A percentile compares a stretch with the other conserved stretches of the same genome.
These are phyloP conservation scores for Bathelium albidoporum DNA, from an alignment of 495 filamentous ascomycete genomes.

Conservation along the genomic window DNA sequence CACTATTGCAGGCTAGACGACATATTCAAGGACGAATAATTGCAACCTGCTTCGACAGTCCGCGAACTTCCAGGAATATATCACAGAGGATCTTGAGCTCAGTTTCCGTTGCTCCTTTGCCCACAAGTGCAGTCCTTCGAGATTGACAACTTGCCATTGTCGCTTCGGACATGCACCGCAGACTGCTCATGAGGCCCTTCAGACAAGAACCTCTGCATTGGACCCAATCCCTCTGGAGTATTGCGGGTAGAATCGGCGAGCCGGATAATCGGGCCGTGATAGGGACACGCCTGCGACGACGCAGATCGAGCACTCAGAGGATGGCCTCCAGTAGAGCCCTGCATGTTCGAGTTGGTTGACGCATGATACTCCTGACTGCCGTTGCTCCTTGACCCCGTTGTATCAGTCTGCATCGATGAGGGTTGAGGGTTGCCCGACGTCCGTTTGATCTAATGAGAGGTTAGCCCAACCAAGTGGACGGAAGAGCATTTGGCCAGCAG, in stretches of 20 bases:
- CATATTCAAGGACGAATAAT: too few species aligned
- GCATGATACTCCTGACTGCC: neutral
- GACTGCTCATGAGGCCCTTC: constrained; percentile 9
- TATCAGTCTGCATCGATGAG: neutral
- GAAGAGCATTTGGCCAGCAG: neutral
- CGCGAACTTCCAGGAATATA: too few species aligned
- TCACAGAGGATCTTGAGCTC: too few species aligned
- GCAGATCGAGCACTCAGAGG: neutral
- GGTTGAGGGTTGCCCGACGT: neutral
- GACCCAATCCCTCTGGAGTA: neutral
- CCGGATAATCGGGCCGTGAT: constrained; percentile 1
- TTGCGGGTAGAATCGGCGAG: neutral
- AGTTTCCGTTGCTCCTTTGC: neutral
- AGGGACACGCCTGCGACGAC: neutral
- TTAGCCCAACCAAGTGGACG: neutral
- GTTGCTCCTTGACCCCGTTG: neutral
- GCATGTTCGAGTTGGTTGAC: neutral
- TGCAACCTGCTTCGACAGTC: too few species aligned
- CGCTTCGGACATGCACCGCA: constrained; percentile 7
- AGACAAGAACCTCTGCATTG: constrained; percentile 11
- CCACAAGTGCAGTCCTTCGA: constrained; percentile 12
- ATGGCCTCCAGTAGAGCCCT: neutral
- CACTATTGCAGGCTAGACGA: too few species aligned
- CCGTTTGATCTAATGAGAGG: neutral
- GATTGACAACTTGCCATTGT: constrained; percentile 10